Base-by-base conservation (phyloP, 805 yeast genomes). In the Candida jianshihensis region DNA sequence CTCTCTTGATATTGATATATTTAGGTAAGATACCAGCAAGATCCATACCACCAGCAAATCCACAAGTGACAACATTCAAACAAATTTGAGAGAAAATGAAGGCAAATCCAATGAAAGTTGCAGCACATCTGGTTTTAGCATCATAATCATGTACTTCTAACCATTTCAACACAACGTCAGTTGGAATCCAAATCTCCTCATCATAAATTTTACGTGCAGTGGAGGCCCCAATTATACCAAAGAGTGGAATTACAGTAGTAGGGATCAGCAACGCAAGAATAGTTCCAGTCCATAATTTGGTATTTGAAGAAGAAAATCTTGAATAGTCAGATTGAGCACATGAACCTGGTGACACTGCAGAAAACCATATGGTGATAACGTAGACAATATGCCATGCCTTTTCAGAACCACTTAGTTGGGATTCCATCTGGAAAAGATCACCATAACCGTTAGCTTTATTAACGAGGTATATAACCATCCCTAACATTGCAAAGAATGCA, bases 181-280 rank as follows among this genome's bases (percentile, higher is more conserved):
- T 54, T 9, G 70, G 70, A 19, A 46, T 39, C 70, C 70, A 64
- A 20, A 55, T 40, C 29, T 52, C 49, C 20, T 40, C 43, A 21
- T 61, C 65, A 42, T 66, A 68, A 14, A 56, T 41, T 30, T 55
- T 52, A 26, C 51, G 41, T 17, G 62, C 54, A 10, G 66, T 57
- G 12, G 69, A 63, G 1, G 70, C 68, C 20, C 68, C 63, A 32
- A 66, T 50, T 30, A 68, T 53, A 43, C 71, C 70, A 48, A 65
- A 61, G 10, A 67, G 48, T 4, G 72, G 72, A 20, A 68, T 62
- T 26, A 67, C 37, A 16, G 69, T 61, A 2, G 71, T 60, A 31
- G 65, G 65, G 21, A 60, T 47, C 34, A 59, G 46, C 22, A 60
- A 43, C 3, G 60, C 65, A 31, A 41, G 17, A 10, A 39, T 43